These are phyloP conservation scores for Lotus japonicus DNA, from an alignment of 306 rosid species.

Conservation along the genomic window DNA sequence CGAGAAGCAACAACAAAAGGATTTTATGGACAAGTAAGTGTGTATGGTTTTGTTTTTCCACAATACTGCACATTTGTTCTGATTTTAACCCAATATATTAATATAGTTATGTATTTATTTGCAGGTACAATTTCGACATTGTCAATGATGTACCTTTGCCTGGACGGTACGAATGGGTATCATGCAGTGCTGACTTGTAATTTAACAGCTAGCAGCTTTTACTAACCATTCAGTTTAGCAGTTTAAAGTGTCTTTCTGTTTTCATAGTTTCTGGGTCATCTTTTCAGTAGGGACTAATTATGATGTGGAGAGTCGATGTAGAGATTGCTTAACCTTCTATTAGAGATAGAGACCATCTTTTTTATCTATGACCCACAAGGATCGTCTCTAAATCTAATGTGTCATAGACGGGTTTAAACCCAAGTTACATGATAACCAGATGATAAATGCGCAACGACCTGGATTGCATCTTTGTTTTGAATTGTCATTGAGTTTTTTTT, in stretches of 20 bases:
- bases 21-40: constrained; percentile 73
- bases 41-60: background rate
- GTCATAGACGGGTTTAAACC: too few relatives aligned
- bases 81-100: too few relatives aligned
- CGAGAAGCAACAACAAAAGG: constrained; percentile 71
- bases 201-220: constrained; percentile 31
- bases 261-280: constrained; percentile 30
- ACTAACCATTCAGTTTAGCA: constrained; percentile 23
- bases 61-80: too few relatives aligned
- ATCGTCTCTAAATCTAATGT: too few relatives aligned
- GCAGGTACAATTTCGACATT: constrained; percentile 89
- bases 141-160: constrained; percentile 62
- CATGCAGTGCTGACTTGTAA: constrained; percentile 37
- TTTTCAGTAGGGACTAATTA: constrained; percentile 20
- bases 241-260: constrained; percentile 10
- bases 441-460: background rate
- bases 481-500: too few relatives aligned
- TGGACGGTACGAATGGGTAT: constrained; percentile 88
- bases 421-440: background rate
- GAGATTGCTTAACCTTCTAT: background rate
- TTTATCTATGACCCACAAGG: background rate
- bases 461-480: background rate
- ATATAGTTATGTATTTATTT: background rate
- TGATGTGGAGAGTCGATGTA: constrained; percentile 29
- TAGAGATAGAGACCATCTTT: background rate